These are phyloP conservation scores for Leishmania aethiopica DNA, from an alignment of 208 protist genomes.

Conservation along the genomic window DNA sequence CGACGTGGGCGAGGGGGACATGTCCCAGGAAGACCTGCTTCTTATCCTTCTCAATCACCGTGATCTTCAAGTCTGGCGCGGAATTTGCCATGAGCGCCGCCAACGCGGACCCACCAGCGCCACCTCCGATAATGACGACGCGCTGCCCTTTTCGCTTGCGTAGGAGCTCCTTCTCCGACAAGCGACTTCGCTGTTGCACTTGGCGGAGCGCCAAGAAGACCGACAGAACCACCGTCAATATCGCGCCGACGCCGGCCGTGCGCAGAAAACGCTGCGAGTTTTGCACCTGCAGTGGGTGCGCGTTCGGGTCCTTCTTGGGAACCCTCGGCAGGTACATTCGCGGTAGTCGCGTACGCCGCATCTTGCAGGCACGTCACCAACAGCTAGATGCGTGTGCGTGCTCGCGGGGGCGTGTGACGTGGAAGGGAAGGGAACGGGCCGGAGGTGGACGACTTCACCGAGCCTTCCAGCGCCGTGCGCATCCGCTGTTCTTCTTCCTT, in stretches of 20 bases:
- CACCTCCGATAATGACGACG: constrained; percentile 81
- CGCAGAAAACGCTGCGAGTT: constrained; percentile 52
- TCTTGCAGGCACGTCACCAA: neutral
- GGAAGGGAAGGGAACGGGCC: neutral
- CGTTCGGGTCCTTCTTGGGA: constrained; percentile 33
- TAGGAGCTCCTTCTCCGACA: constrained; percentile 27
- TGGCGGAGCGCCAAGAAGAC: constrained; percentile 47
- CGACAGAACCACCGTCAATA: constrained; percentile 36
- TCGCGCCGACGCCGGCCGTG: constrained; percentile 29
- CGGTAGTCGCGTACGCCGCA: constrained; percentile 20
- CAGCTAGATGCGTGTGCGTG: neutral
- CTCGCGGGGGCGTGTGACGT: neutral
- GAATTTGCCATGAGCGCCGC: constrained; percentile 58
- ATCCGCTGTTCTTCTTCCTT: neutral
- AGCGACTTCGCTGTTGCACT: constrained; percentile 45
- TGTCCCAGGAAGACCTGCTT: constrained; percentile 67
- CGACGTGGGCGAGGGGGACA: constrained; percentile 75
- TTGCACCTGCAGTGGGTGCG: constrained; percentile 58
- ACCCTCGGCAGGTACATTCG: constrained; percentile 77
- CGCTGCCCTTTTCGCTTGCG: constrained; percentile 41
- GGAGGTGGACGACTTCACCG: neutral
- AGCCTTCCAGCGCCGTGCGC: neutral
- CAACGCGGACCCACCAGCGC: constrained; percentile 63
- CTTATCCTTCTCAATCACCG: constrained; percentile 77
- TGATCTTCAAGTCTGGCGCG: constrained; percentile 61